Evolutionary conservation across 345 rosid genomes (phyloP).

Genomic region (Acer yangbiense): DNA sequence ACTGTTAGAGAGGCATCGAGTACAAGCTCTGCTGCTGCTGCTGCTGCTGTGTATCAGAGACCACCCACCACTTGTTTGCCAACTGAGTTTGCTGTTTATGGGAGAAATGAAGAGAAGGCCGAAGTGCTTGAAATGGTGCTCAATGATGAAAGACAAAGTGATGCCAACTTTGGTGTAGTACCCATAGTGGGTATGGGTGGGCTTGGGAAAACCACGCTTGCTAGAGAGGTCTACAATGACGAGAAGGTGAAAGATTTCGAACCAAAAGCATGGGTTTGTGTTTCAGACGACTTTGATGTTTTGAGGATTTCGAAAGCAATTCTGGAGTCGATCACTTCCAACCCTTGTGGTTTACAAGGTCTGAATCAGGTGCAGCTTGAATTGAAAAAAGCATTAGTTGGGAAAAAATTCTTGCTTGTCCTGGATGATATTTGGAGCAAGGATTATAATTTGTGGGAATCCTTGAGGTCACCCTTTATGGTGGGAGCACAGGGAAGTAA

Average conservation of each 20-base stretch:
- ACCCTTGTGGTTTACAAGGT: not conserved
- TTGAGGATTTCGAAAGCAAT: not conserved
- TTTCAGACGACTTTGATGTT: not conserved
- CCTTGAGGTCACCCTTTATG: not conserved
- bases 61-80: not conserved
- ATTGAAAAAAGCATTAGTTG: not conserved
- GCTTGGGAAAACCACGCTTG: not conserved
- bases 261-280: not conserved
- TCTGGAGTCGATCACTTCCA: not conserved
- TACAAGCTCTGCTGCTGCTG: not conserved
- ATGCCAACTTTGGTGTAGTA: not conserved
- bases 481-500: not conserved
- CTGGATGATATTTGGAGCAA: not conserved
- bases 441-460: not conserved
- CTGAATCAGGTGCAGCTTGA: not conserved
- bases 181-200: not conserved
- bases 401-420: not conserved
- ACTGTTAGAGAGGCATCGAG: not conserved
- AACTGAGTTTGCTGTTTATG: not conserved
- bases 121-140: not conserved
- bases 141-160: not conserved
- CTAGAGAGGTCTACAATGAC: too few species aligned
- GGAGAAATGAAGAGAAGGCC: not conserved
- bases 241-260: not conserved
- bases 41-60: not conserved